Evolutionary conservation across 2,329 filamentous ascomycete genomes (phyloP), one percentile per base, ranked within the genome.

Genomic region (Xylariaceae sp.): DNA sequence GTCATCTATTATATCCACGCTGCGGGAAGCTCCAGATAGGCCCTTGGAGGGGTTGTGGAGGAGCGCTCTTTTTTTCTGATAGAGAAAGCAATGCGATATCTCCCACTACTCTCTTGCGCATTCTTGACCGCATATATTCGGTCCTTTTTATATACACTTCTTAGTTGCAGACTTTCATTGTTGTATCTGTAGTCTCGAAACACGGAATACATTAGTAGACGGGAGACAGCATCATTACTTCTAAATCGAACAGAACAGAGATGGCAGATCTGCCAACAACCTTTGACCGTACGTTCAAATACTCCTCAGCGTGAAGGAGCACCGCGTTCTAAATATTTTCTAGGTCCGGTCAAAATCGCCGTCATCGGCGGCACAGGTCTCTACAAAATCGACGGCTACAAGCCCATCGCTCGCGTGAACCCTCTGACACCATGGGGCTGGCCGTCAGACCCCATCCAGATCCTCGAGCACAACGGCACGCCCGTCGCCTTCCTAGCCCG

Each of bases 351-450:
- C 64, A 83, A 86, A 62, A 94, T 97, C 66, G 93, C 88, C 69
- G 88, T 96, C 50, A 91, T 96, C 62, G 92, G 92, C 71, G 94
- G 94, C 64, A 99, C 94, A 38, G 94, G 94, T 49, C 87, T 99
- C 57, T 85, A 88, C 70, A 86, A 90, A 62, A 87, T 99, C 60
- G 87, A 90, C 28, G 87, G 88, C 72, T 97, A 94, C 78, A 87
- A 84, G 17, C 89, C 90, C 66, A 86, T 95, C 56, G 92, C 93
- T 22, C 81, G 82, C 28, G 76, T 99, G 62, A 86, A 85, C 63
- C 78, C 89, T 50, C 71, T 77, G 38, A 99, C 94, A 10, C 94
- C 94, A 31, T 99, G 94, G 94, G 94, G 94, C 64, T 71, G 76
- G 47, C 89, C 94, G 3, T 83, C 83, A 11, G 79, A 83, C 19